phyloP scores from a whole-genome alignment of 2,329 filamentous ascomycete species.

The Neopestalotiopsis sp. region DNA sequence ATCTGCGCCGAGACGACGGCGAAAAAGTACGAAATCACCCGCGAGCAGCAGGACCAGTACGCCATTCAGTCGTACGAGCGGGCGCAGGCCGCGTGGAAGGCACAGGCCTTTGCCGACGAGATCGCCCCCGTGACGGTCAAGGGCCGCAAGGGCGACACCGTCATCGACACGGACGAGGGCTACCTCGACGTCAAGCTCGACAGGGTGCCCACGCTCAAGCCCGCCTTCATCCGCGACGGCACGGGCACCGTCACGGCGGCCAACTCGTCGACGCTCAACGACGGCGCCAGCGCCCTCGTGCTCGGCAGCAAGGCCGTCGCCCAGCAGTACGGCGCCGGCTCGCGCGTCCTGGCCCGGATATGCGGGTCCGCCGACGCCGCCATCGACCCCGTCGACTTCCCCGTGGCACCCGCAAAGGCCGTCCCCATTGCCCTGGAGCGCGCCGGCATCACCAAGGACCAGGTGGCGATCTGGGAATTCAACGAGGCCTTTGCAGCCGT shows the following conservation, averaged over 20 bases:
- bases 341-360: conserved; percentile 85
- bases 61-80: conserved; percentile 89
- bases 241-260: conserved; percentile 92
- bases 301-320: conserved; percentile 82
- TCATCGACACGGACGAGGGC: conserved; percentile 86
- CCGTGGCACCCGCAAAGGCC: conserved; percentile 88
- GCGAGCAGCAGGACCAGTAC: conserved; percentile 90
- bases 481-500: conserved; percentile 98
- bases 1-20: conserved; percentile 95
- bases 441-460: conserved; percentile 87
- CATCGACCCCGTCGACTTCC: conserved; percentile 91
- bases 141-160: conserved; percentile 79
- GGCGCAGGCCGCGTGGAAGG: conserved; percentile 87
- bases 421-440: conserved; percentile 88
- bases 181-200: conserved; percentile 87
- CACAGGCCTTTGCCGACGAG: conserved; percentile 84
- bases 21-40: conserved; percentile 80
- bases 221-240: conserved; percentile 86
- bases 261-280: conserved; percentile 92
- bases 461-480: conserved; percentile 96
- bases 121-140: conserved; percentile 87
- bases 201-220: conserved; percentile 85
- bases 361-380: conserved; percentile 88
- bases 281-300: conserved; percentile 90
- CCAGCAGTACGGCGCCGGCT: conserved; percentile 77